Conservation (phyloP, 1,284 basidiomycete species). For the Papiliotrema nemorosa region DNA sequence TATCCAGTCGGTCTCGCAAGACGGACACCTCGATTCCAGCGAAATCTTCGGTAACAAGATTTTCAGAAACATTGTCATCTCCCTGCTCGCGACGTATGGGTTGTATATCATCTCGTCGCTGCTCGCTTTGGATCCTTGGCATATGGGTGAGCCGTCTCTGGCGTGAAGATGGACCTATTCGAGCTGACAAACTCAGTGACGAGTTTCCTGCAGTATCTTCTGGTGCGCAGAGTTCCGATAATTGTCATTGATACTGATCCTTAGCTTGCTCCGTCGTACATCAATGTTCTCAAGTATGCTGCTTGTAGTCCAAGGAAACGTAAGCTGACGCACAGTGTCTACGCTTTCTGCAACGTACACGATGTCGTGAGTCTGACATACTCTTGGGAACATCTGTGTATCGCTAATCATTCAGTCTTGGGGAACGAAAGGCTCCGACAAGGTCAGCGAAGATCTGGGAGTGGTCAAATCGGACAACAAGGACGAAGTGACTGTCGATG, state of each 20-base stretch:
- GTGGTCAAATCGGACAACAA: slow-evolving; percentile 59
- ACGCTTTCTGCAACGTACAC: slow-evolving; percentile 79
- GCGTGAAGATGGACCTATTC: not conserved
- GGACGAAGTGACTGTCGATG: slow-evolving; percentile 69
- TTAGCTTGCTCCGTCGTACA: slow-evolving; percentile 73
- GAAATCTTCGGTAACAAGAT: slow-evolving; percentile 70
- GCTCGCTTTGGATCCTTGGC: slow-evolving; percentile 61
- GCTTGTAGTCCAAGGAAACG: not conserved
- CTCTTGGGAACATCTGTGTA: too few relatives aligned
- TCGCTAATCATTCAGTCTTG: slow-evolving; percentile 52
- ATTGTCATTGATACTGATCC: not conserved
- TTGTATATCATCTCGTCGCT: slow-evolving; percentile 76
- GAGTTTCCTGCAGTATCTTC: slow-evolving; percentile 86
- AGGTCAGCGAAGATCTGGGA: slow-evolving; percentile 74
- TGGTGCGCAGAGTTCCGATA: slow-evolving; percentile 41
- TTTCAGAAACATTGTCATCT: slow-evolving; percentile 81
- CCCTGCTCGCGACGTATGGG: slow-evolving; percentile 78
- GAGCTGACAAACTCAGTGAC: slow-evolving; percentile 56
- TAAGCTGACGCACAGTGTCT: slow-evolving; percentile 27
- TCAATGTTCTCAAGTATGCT: slow-evolving; percentile 79
- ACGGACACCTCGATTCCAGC: slow-evolving; percentile 53
- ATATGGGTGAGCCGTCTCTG: slow-evolving; percentile 27
- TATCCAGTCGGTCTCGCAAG: slow-evolving; percentile 58
- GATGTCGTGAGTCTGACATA: slow-evolving; percentile 50
- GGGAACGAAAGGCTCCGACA: slow-evolving; percentile 91